Conservation (phyloP, 1,139 yeast genomes). For the Candida neerlandica region DNA sequence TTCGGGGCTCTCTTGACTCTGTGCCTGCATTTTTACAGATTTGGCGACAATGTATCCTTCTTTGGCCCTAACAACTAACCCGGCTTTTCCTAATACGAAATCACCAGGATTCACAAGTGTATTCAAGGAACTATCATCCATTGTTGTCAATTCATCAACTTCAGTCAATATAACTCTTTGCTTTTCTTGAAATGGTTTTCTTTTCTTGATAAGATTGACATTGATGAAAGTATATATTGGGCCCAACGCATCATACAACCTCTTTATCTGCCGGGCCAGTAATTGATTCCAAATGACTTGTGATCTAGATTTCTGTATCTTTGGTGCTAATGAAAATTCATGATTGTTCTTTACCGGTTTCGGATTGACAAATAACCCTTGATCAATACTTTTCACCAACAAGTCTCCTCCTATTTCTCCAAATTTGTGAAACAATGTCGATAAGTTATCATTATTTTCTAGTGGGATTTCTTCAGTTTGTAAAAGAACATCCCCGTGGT, state of each 20-base stretch:
- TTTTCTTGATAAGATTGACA: slow-evolving; percentile 32
- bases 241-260: slow-evolving; percentile 60
- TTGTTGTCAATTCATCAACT: slow-evolving; percentile 18
- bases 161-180: slow-evolving; percentile 54
- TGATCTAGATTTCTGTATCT: slow-evolving; percentile 44
- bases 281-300: slow-evolving; percentile 48
- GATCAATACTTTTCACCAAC: slow-evolving; percentile 46
- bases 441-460: slow-evolving; percentile 41
- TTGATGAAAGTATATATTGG: slow-evolving; percentile 52
- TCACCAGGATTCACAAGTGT: slow-evolving; percentile 39
- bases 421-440: slow-evolving; percentile 46
- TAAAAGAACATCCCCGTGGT: slow-evolving; percentile 69
- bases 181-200: slow-evolving; percentile 24
- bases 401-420: slow-evolving; percentile 64
- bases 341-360: slow-evolving; percentile 21
- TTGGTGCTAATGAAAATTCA: slow-evolving; percentile 58
- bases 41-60: slow-evolving; percentile 44
- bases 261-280: slow-evolving; percentile 41
- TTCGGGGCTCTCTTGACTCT: slow-evolving; percentile 44
- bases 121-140: not conserved
- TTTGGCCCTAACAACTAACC: slow-evolving; percentile 41
- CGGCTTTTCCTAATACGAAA: slow-evolving; percentile 30
- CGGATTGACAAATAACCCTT: slow-evolving; percentile 22
- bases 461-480: slow-evolving; percentile 54
- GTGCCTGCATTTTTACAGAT: slow-evolving; percentile 57